Evolutionary conservation across 176 grass and related monocot species (phyloP), one percentile per base, ranked within the genome.

Genomic region (Eragrostis nindensis): DNA sequence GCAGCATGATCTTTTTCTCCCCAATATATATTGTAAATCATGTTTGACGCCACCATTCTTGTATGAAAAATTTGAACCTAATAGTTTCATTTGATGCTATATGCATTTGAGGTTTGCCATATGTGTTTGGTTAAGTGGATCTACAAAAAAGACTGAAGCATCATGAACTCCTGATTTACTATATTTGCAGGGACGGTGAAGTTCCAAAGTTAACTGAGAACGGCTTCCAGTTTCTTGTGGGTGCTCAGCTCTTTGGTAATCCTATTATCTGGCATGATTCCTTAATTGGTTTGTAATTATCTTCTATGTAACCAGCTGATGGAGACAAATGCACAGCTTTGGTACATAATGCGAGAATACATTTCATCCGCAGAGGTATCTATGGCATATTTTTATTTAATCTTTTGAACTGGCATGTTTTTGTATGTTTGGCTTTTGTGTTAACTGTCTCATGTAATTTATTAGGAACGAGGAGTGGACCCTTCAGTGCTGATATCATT

Each of bases 331-430:
- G 89, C 94, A 26, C 94, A 97, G 55, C 89, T 97, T 78, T 97
- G 94, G 94, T 94, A 97, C 85, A 92, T 97, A 83, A 92, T 97
- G 88, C 82, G 91, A 89, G 94, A 97, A 90, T 97, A 92, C 48
- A 94, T 97, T 62, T 97, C 89, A 79, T 92, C 89, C 24, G 67
- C 94, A 54, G 94, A 97, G 92, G 95, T 98, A 91, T 55, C 50
- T 41, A n/a, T 83, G 71, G 11, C 36, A 69, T 86, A 66, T 75
- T 65, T 39, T 62, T 71, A 68, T 41, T 56, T 70, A 32, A n/a
- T 86, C 38, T 16, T 55, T 70, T 68, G 71, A 57, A 36, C 55
- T 85, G 30, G 67, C 26, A 32, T 66, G 26, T 50, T 55, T 36
- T 71, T 79, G 36, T 80, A 40, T 84, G 68, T 62, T 77, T 11